A percentile compares a stretch with the other conserved stretches of the same genome.
These are phyloP conservation scores for Citrus glauca DNA, from an alignment of 345 rosid species.

Conservation along the genomic window DNA sequence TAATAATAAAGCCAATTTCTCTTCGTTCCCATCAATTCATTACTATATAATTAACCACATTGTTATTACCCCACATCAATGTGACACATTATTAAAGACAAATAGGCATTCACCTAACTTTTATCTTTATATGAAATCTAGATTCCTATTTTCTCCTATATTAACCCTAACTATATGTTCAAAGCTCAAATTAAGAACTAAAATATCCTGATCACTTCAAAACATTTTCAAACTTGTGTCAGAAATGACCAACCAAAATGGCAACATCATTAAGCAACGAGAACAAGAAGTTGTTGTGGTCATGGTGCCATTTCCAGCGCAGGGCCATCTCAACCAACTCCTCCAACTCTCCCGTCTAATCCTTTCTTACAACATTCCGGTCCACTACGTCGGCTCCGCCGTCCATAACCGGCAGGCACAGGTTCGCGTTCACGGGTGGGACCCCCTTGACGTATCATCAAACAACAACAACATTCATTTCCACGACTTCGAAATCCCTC, in stretches of 20 bases:
- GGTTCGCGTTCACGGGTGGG: constrained; percentile 34
- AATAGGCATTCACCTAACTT: background rate
- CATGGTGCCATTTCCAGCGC: constrained; percentile 56
- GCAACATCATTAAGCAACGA: background rate
- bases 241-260: background rate
- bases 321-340: constrained; percentile 57
- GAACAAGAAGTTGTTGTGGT: constrained; percentile 29
- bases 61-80: background rate
- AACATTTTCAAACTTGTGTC: background rate
- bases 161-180: background rate
- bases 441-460: constrained; percentile 1
- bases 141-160: background rate
- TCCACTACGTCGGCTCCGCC: constrained; percentile 39
- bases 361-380: constrained; percentile 30
- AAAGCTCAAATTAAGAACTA: background rate
- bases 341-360: constrained; percentile 48
- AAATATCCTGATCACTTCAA: background rate
- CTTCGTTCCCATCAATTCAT: background rate
- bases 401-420: constrained; percentile 44
- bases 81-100: background rate
- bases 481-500: constrained; percentile 35
- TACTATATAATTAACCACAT: background rate
- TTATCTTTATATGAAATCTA: background rate
- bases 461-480: constrained; percentile 19
- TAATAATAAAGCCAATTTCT: background rate